Evolutionary conservation across 257 asterid genomes (phyloP).

Genomic region (Solanum gracilifrons): DNA sequence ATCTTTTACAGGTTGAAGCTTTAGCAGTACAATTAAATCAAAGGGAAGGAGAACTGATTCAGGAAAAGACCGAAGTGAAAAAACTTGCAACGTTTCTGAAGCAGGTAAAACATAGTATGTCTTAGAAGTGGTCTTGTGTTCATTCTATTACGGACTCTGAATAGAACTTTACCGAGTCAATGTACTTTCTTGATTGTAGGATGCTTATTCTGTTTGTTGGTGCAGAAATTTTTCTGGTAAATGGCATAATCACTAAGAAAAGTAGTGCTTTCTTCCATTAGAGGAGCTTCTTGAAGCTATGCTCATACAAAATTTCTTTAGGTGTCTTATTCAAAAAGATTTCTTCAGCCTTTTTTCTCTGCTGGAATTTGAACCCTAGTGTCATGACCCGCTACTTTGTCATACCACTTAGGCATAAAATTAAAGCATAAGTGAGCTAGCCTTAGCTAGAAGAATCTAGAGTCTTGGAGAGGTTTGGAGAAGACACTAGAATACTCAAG

Average conservation of each 20-base stretch:
- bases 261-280: neutral
- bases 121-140: neutral
- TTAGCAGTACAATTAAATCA: conserved; percentile 74
- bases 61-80: conserved; percentile 90
- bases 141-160: neutral
- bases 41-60: conserved; percentile 88
- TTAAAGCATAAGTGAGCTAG: neutral
- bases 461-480: neutral
- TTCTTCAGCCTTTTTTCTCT: neutral
- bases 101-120: conserved; percentile 43
- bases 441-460: too few species aligned
- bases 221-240: neutral
- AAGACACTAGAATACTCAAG: neutral
- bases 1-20: conserved; percentile 64
- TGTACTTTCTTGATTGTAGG: neutral
- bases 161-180: neutral
- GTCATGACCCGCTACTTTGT: neutral
- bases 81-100: conserved; percentile 75
- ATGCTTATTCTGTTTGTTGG: neutral
- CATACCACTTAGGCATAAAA: neutral
- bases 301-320: neutral
- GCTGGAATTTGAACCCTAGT: neutral
- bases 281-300: neutral
- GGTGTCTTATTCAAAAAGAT: neutral
- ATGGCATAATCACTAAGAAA: neutral